These are phyloP conservation scores for Aspergillus egyptiacus DNA, from an alignment of 495 filamentous ascomycete species.

Conservation along the genomic window DNA sequence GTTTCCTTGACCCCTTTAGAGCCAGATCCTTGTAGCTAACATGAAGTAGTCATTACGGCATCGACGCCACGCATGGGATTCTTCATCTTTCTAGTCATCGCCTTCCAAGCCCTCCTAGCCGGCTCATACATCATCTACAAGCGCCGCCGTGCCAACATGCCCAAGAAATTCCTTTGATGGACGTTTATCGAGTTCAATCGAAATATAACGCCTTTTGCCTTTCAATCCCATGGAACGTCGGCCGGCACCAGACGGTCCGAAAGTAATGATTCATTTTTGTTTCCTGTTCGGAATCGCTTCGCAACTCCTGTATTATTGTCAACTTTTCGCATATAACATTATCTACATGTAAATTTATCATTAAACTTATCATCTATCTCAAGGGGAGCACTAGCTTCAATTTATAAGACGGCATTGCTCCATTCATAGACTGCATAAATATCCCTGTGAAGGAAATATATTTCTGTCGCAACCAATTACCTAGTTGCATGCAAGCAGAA, in stretches of 20 bases:
- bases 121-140: constrained; percentile 76
- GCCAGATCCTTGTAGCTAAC: constrained; percentile 1
- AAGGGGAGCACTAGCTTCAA: background rate
- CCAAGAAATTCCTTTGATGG: constrained; percentile 85
- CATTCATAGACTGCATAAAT: background rate
- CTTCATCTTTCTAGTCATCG: constrained; percentile 69
- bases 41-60: constrained; percentile 48
- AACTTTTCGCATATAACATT: background rate
- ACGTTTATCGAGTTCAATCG: background rate
- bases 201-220: background rate
- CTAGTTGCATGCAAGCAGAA: too few relatives aligned
- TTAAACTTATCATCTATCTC: too few relatives aligned
- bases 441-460: background rate
- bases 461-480: background rate
- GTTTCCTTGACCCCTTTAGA: constrained; percentile 3
- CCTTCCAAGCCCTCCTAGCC: constrained; percentile 65
- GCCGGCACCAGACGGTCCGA: background rate
- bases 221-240: background rate
- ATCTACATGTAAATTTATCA: background rate
- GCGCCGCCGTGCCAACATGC: constrained; percentile 61
- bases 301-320: background rate
- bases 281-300: background rate
- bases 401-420: too few relatives aligned
- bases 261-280: background rate
- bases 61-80: constrained; percentile 61